These are phyloP conservation scores for Cetradonia linearis DNA, from an alignment of 495 filamentous ascomycete genomes.

Conservation along the genomic window DNA sequence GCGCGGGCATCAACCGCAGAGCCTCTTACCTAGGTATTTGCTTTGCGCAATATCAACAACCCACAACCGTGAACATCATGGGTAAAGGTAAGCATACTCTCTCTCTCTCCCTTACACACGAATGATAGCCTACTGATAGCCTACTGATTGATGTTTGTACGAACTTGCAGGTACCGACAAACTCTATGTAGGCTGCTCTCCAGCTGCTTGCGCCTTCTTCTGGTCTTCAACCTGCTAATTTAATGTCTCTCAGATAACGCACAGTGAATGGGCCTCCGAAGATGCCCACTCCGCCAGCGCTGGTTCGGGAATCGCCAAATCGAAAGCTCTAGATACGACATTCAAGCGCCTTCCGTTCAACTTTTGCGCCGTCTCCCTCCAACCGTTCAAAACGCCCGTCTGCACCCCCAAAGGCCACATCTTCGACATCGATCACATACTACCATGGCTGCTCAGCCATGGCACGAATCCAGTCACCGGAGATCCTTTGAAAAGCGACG, in stretches of 20 bases:
- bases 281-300: slow-evolving; percentile 71
- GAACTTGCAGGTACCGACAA: slow-evolving; percentile 52
- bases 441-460: slow-evolving; percentile 88
- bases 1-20: not conserved
- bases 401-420: slow-evolving; percentile 70
- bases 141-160: too few species aligned
- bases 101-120: not conserved
- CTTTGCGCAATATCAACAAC: not conserved
- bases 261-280: slow-evolving; percentile 89
- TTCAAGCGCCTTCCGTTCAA: slow-evolving; percentile 95
- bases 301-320: slow-evolving; percentile 52
- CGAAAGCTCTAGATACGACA: slow-evolving; percentile 43
- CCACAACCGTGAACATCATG: slow-evolving; percentile 1
- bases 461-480: slow-evolving; percentile 84
- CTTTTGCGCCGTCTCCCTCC: slow-evolving; percentile 91
- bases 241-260: slow-evolving; percentile 55
- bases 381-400: slow-evolving; percentile 80
- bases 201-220: not conserved
- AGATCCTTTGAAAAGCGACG: slow-evolving; percentile 60
- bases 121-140: not conserved
- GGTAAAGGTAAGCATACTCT: slow-evolving; percentile 12
- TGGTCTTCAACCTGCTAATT: slow-evolving; percentile 11
- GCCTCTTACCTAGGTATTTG: not conserved
- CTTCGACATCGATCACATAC: slow-evolving; percentile 79
- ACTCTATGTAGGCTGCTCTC: slow-evolving; percentile 51